Conservation (phyloP, 2,329 filamentous ascomycete genomes). For the Trichoderma harzianum region DNA sequence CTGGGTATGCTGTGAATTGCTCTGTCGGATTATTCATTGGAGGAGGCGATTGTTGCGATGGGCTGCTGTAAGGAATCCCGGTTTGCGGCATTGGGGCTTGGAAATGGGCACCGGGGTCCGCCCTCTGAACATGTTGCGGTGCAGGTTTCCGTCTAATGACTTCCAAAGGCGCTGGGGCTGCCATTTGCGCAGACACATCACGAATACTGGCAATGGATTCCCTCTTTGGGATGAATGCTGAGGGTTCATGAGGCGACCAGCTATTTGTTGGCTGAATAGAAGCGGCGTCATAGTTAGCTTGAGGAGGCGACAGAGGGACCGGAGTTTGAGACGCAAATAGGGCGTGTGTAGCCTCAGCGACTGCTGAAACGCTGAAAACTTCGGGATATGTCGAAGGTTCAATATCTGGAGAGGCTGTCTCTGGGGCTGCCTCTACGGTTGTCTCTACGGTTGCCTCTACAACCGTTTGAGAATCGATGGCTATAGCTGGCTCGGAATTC, state of each 20-base stretch:
- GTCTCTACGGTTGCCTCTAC: neutral
- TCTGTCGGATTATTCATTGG: neutral
- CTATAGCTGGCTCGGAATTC: no score
- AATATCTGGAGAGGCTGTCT: neutral
- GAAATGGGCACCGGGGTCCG: neutral
- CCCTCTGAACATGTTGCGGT: neutral
- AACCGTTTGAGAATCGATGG: neutral
- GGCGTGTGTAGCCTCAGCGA: neutral
- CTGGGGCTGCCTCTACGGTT: neutral
- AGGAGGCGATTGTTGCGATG: neutral
- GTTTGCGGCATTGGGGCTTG: neutral
- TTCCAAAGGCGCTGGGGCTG: neutral
- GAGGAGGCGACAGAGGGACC: neutral
- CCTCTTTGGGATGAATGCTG: neutral
- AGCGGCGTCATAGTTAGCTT: neutral
- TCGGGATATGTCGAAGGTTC: neutral
- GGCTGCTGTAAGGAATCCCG: neutral
- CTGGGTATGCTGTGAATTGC: neutral
- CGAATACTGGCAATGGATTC: neutral
- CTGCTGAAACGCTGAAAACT: neutral
- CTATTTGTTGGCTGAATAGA: no score
- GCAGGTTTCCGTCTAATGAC: neutral
- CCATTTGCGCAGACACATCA: neutral
- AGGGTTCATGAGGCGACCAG: neutral
- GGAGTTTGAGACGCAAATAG: neutral